Conservation (phyloP, 805 yeast species). For the Saitoella complicata region DNA sequence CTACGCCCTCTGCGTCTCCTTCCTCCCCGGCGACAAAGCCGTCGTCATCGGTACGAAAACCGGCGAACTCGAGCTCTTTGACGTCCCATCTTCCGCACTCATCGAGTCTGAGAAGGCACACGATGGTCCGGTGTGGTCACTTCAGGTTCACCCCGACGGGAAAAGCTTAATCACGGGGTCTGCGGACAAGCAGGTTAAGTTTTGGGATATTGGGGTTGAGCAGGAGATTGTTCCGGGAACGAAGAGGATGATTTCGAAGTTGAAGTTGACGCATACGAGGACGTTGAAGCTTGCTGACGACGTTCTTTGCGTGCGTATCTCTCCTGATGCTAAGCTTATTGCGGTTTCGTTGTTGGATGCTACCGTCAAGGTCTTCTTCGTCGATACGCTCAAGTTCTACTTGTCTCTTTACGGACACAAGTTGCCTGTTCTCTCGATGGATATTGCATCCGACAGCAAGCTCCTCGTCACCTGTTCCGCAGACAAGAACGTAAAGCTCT, state of each 20-base stretch:
- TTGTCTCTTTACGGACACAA: slow-evolving; percentile 90
- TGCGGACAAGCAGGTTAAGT: slow-evolving; percentile 76
- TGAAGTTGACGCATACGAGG: slow-evolving; percentile 56
- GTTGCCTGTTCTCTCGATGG: slow-evolving; percentile 83
- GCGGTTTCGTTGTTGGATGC: slow-evolving; percentile 80
- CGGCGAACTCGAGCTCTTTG: slow-evolving; percentile 73
- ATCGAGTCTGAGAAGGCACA: slow-evolving; percentile 66
- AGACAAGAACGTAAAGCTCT: slow-evolving; percentile 88
- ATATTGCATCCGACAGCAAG: slow-evolving; percentile 78
- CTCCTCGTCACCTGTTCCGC: slow-evolving; percentile 85
- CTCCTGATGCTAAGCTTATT: slow-evolving; percentile 60
- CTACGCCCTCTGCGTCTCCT: slow-evolving; percentile 61
- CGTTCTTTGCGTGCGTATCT: slow-evolving; percentile 57
- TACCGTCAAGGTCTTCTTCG: slow-evolving; percentile 87
- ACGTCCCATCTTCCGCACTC: slow-evolving; percentile 65
- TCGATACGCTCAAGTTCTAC: slow-evolving; percentile 74
- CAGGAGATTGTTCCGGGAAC: slow-evolving; percentile 64
- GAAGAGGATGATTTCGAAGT: slow-evolving; percentile 28
- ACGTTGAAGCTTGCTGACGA: slow-evolving; percentile 81
- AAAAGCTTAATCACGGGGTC: slow-evolving; percentile 77
- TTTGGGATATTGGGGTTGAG: slow-evolving; percentile 63
- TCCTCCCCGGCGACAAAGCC: slow-evolving; percentile 67
- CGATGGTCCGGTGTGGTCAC: slow-evolving; percentile 73
- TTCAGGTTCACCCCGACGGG: slow-evolving; percentile 78
- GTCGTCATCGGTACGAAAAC: slow-evolving; percentile 73